Evolutionary conservation across 2,329 filamentous ascomycete species (phyloP), one percentile per base, ranked within the genome.

Genomic region (Oidium heveae): DNA sequence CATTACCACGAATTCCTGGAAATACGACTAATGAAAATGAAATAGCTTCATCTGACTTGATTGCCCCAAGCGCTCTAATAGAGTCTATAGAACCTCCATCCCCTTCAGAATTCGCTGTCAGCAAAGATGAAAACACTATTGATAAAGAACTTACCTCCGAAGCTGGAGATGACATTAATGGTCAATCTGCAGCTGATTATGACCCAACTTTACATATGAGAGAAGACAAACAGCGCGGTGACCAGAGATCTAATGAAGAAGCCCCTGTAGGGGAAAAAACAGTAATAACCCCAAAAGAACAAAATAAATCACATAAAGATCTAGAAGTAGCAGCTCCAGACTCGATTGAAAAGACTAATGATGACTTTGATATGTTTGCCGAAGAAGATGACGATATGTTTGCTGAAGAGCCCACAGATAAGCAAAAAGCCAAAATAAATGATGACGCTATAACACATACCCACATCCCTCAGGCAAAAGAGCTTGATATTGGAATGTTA

Each of bases 151-250:
- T 69, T 37, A 67, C 70, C 58, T 60, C 57, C 22, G 61, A 61
- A 44, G 57, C 24, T 57, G 61, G 47, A 57, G 61, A 56, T 58
- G 75, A 78, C 49, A 74, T 75, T 54, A 82, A 91, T 62, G 86
- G 82, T 7, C 84, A 85, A 6, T 94, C 87, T n/a, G 88, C 88
- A 49, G 87, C 86, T 56, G 86, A 94, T 66, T 94, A 94, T 65
- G 86, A 94, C 63, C 88, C 88, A 1, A 91, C 81, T 1, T 73
- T 80, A 60, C 88, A 95, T 64, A 91, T 89, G 84, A 74, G 82
- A 65, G 85, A 93, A 66, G 87, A 94, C 61, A 78, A 79, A 62
- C 73, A 78, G 56, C 78, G 82, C 55, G 79, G 84, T 62, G 79
- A 80, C 59, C 72, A 78, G 61, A 75, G 80, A 56, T 73, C 78